Percentiles rank a stretch among this genome's conserved stretches.
Evolutionary conservation across 805 yeast genomes (phyloP).

Genomic region (Saccharomycopsis selenospora): DNA sequence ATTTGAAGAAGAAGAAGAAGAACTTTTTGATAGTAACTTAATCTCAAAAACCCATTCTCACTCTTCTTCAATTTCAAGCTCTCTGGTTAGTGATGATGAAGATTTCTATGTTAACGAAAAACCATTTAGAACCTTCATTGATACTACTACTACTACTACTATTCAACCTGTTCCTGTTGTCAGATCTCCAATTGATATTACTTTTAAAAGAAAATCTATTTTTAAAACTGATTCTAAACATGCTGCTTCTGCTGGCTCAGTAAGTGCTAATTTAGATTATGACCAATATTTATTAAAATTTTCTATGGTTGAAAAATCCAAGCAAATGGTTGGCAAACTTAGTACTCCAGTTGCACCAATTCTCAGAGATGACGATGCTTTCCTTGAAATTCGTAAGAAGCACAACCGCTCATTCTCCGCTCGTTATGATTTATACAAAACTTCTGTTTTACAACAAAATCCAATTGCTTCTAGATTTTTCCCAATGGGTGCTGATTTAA

Average conservation of each 20-base stretch:
- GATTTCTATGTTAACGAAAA: not conserved
- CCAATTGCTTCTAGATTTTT: constrained; percentile 15
- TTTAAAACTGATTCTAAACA: not conserved
- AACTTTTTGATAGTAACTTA: not conserved
- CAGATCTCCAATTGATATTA: constrained; percentile 14
- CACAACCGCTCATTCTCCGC: constrained; percentile 2
- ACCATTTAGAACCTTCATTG: not conserved
- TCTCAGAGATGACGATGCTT: constrained; percentile 11
- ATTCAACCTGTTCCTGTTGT: not conserved
- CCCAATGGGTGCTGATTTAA: constrained; percentile 9
- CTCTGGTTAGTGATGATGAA: not conserved
- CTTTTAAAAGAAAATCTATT: constrained; percentile 3
- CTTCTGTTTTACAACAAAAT: constrained; percentile 7
- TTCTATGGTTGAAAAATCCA: not conserved
- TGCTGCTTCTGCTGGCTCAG: not conserved
- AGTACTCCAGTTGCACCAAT: constrained; percentile 15
- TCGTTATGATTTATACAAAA: constrained; percentile 3
- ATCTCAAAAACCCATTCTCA: constrained; percentile 1
- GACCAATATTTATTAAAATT: not conserved
- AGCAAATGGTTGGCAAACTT: constrained; percentile 1
- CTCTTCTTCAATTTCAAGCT: not conserved
- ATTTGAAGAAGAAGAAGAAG: constrained; percentile 8
- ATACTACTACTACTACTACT: not conserved
- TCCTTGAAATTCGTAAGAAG: constrained; percentile 11
- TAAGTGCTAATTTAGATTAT: too few relatives aligned